A percentile compares a stretch with the other conserved stretches of the same genome.
phyloP scores from a whole-genome alignment of 805 yeast species.

The Kregervanrija delftensis region DNA sequence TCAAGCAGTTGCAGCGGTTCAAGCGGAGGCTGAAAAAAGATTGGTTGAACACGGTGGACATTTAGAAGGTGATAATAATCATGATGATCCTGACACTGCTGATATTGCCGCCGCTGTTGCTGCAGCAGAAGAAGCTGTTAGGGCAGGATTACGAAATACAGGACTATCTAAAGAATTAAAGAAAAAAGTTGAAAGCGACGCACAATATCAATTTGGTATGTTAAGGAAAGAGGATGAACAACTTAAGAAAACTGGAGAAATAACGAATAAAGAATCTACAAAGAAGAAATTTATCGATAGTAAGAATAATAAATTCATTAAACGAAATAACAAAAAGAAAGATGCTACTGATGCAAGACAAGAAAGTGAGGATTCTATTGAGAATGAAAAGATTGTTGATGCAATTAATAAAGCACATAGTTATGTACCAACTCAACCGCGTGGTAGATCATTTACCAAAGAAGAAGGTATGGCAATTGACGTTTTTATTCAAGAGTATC shows the following conservation, averaged over 20 bases:
- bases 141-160: neutral
- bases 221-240: neutral
- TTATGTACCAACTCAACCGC: conserved; percentile 20
- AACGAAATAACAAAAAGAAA: too few species aligned
- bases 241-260: neutral
- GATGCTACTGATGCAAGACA: too few species aligned
- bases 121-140: conserved; percentile 13
- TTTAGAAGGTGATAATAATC: conserved; percentile 13
- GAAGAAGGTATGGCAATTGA: conserved; percentile 71
- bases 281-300: too few species aligned
- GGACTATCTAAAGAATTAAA: neutral
- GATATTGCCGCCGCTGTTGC: conserved; percentile 28
- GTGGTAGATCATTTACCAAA: conserved; percentile 38
- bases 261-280: neutral
- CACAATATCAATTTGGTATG: neutral
- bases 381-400: conserved; percentile 30
- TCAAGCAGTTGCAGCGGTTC: conserved; percentile 9
- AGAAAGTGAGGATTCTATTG: conserved; percentile 1
- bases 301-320: too few species aligned
- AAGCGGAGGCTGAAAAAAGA: conserved; percentile 7
- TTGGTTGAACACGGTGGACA: neutral
- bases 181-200: neutral
- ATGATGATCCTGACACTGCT: conserved; percentile 17
- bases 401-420: conserved; percentile 39
- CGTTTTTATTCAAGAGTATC: conserved; percentile 62